Evolutionary conservation across 176 grass and related monocot species (phyloP).

Genomic region (Bromus sterilis): DNA sequence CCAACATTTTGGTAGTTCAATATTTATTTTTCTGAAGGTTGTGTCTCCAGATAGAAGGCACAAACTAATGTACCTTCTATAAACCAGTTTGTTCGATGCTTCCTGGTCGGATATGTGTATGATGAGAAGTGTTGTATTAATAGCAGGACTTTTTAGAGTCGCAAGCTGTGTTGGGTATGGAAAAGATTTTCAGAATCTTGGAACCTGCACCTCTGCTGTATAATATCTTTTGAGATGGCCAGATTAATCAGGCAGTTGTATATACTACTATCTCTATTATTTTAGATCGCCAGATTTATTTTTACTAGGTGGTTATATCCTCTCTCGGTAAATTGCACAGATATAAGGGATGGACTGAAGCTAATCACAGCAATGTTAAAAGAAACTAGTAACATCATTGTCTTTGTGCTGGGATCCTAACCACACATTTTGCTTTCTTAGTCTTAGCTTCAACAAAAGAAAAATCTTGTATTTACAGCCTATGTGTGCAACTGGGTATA

Average conservation of each 20-base stretch:
- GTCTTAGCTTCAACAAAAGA: not conserved
- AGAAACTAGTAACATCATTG: not conserved
- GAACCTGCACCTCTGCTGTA: not conserved
- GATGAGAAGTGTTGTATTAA: too few relatives aligned
- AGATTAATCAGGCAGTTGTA: too few relatives aligned
- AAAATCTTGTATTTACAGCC: not conserved
- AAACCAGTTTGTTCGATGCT: not conserved
- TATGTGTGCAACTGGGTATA: not conserved
- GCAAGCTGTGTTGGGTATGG: not conserved
- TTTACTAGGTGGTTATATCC: not conserved
- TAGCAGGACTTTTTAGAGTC: too few relatives aligned
- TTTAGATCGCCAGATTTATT: too few relatives aligned
- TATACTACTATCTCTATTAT: too few relatives aligned
- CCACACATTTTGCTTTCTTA: not conserved
- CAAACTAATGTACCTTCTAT: not conserved
- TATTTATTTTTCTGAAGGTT: not conserved
- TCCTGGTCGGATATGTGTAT: too few relatives aligned
- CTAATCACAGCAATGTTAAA: not conserved
- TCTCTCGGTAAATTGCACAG: not conserved
- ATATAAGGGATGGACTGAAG: not conserved
- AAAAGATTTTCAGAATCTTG: not conserved
- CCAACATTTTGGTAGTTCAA: not conserved
- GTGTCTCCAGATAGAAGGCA: not conserved
- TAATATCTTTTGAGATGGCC: not conserved
- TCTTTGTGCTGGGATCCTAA: not conserved